These are phyloP conservation scores for Pythium biforme DNA, from an alignment of 352 stramenopile species.

Conservation along the genomic window DNA sequence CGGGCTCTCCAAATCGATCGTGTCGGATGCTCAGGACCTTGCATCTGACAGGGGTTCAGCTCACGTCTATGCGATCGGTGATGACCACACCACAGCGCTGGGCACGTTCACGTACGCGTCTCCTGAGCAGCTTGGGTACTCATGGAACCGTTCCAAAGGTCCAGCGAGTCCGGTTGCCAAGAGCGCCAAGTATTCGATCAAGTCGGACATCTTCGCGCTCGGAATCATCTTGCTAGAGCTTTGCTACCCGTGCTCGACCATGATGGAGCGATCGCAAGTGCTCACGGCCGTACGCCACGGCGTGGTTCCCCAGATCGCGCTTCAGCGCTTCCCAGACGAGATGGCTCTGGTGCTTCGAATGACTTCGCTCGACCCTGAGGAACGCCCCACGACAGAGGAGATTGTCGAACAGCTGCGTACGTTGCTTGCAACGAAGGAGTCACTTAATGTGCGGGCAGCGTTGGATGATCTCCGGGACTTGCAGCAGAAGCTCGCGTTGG, in stretches of 20 bases:
- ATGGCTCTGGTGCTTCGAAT: conserved; percentile 77
- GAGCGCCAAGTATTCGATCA: conserved; percentile 75
- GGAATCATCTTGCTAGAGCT: conserved; percentile 84
- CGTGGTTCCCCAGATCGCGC: conserved; percentile 66
- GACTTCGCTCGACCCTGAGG: conserved; percentile 67
- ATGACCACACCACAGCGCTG: conserved; percentile 74
- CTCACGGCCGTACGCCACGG: conserved; percentile 74
- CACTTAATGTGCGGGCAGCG: conserved; percentile 41
- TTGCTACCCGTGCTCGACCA: conserved; percentile 78
- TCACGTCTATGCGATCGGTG: background rate
- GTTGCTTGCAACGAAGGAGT: conserved; percentile 39
- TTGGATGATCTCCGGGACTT: conserved; percentile 67
- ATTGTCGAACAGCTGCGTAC: conserved; percentile 54
- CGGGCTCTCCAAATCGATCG: conserved; percentile 30
- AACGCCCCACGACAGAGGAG: conserved; percentile 56
- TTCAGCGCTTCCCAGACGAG: conserved; percentile 61
- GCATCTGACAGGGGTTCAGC: background rate
- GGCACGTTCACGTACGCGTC: conserved; percentile 85
- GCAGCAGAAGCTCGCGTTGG: conserved; percentile 49
- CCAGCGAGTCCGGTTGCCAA: conserved; percentile 44
- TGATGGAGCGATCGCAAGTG: conserved; percentile 87
- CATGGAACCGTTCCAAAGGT: conserved; percentile 43
- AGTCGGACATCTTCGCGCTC: conserved; percentile 85
- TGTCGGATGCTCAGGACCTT: conserved; percentile 22
- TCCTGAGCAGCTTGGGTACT: conserved; percentile 79